A percentile compares a stretch with the other conserved stretches of the same genome.
These are phyloP conservation scores for Calcarisporium arbuscula DNA, from an alignment of 2,329 filamentous ascomycete genomes.

Conservation along the genomic window DNA sequence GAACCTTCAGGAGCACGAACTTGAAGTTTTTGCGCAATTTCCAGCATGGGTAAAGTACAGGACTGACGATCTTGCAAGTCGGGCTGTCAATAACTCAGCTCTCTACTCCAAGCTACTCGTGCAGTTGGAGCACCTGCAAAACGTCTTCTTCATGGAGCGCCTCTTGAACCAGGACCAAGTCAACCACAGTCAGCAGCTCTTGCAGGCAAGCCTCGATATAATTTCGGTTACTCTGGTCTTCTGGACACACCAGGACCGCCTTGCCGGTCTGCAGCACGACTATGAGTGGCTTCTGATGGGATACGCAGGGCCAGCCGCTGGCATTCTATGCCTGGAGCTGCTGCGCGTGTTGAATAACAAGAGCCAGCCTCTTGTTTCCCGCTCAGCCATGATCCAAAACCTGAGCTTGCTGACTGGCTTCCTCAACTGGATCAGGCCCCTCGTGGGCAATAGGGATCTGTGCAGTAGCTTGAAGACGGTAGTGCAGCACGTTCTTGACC, in stretches of 20 bases:
- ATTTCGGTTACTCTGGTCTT: slow-evolving; percentile 36
- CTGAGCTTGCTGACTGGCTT: slow-evolving; percentile 42
- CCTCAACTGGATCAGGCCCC: slow-evolving; percentile 38
- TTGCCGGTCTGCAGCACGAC: slow-evolving; percentile 31
- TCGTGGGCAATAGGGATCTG: slow-evolving; percentile 38
- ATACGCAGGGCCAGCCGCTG: slow-evolving; percentile 38
- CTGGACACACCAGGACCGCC: slow-evolving; percentile 40
- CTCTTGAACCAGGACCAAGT: slow-evolving; percentile 42
- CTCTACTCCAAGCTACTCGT: slow-evolving; percentile 41
- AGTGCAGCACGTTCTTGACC: slow-evolving; percentile 40
- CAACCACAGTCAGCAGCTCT: slow-evolving; percentile 22
- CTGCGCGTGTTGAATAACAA: slow-evolving; percentile 31
- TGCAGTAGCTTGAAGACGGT: slow-evolving; percentile 30
- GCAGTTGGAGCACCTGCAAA: slow-evolving; percentile 44
- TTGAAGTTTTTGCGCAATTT: slow-evolving; percentile 5
- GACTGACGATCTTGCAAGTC: slow-evolving; percentile 36
- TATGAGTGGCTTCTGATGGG: slow-evolving; percentile 43
- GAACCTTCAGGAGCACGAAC: slow-evolving; percentile 4
- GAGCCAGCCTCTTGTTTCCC: slow-evolving; percentile 21
- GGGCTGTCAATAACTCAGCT: slow-evolving; percentile 30
- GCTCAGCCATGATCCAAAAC: slow-evolving; percentile 43
- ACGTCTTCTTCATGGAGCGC: slow-evolving; percentile 51
- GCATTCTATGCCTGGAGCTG: slow-evolving; percentile 42
- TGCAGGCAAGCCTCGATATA: slow-evolving; percentile 36
- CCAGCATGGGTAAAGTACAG: slow-evolving; percentile 6